Percentiles rank a stretch among this genome's conserved stretches.
Conservation (phyloP, 2,329 filamentous ascomycete genomes). For the Lasiodiplodia sp. region DNA sequence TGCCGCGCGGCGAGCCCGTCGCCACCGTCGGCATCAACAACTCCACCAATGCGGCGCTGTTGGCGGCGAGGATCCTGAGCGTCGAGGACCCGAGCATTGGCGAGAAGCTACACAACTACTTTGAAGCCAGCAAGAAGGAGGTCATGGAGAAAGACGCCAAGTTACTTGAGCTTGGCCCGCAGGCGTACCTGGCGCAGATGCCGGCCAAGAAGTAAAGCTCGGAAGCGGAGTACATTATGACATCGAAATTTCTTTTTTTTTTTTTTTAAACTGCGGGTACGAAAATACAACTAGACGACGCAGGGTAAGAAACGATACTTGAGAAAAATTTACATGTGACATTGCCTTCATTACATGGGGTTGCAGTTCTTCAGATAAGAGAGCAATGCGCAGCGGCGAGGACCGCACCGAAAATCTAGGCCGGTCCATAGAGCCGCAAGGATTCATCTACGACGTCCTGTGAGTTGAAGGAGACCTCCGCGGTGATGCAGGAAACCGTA, state of each 20-base stretch:
- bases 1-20: conserved; percentile 56
- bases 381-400: background rate
- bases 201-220: conserved; percentile 26
- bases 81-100: conserved; percentile 62
- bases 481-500: background rate
- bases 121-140: conserved; percentile 67
- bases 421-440: background rate
- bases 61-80: conserved; percentile 54
- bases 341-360: background rate
- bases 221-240: background rate
- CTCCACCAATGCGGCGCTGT: conserved; percentile 54
- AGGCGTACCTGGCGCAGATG: conserved; percentile 59
- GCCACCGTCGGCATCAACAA: conserved; percentile 56
- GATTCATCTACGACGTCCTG: background rate
- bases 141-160: conserved; percentile 68
- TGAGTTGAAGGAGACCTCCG: background rate
- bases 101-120: conserved; percentile 66
- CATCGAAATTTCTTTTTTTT: background rate
- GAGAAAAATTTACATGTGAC: background rate
- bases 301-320: background rate
- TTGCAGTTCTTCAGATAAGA: background rate
- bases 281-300: background rate
- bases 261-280: background rate
- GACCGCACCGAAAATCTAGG: background rate
- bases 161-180: conserved; percentile 64